A percentile compares a stretch with the other conserved stretches of the same genome.
These are phyloP conservation scores for Grifola frondosa DNA, from an alignment of 1,284 basidiomycete genomes.

Conservation along the genomic window DNA sequence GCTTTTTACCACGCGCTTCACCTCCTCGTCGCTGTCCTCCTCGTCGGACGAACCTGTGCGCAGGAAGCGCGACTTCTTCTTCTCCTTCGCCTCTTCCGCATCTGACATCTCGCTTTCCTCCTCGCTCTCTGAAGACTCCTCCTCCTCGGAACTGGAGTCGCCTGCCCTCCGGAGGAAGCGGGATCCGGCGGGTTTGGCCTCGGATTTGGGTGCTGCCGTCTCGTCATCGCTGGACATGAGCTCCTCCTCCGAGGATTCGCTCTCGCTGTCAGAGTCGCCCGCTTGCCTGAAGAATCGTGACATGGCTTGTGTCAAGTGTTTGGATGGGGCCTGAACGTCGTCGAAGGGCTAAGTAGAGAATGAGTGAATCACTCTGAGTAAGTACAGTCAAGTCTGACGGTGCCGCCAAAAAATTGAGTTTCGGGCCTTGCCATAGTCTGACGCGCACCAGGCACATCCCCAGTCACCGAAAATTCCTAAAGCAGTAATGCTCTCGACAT, in stretches of 20 bases:
- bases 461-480: no score
- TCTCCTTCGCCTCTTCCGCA: constrained; percentile 32
- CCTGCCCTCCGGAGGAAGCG: constrained; percentile 66
- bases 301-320: constrained; percentile 44
- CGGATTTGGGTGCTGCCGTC: constrained; percentile 47
- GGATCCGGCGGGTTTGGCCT: constrained; percentile 67
- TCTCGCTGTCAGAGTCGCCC: constrained; percentile 78
- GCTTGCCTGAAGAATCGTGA: constrained; percentile 87
- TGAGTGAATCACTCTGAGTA: constrained; percentile 6
- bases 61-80: constrained; percentile 47
- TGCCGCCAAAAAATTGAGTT: constrained; percentile 21
- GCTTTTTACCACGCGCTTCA: constrained; percentile 74
- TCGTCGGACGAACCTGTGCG: constrained; percentile 56
- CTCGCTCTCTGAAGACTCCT: constrained; percentile 43
- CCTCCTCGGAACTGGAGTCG: constrained; percentile 42
- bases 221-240: constrained; percentile 78
- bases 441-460: not conserved
- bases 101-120: constrained; percentile 32
- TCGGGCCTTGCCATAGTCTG: constrained; percentile 5
- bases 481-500: no score
- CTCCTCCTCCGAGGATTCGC: constrained; percentile 80
- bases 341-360: constrained; percentile 2
- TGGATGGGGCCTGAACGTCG: not conserved
- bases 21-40: constrained; percentile 71
- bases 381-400: constrained; percentile 12